Evolutionary conservation across 768 basidiomycete species (phyloP).

Genomic region (Xerocomellus intermedius): DNA sequence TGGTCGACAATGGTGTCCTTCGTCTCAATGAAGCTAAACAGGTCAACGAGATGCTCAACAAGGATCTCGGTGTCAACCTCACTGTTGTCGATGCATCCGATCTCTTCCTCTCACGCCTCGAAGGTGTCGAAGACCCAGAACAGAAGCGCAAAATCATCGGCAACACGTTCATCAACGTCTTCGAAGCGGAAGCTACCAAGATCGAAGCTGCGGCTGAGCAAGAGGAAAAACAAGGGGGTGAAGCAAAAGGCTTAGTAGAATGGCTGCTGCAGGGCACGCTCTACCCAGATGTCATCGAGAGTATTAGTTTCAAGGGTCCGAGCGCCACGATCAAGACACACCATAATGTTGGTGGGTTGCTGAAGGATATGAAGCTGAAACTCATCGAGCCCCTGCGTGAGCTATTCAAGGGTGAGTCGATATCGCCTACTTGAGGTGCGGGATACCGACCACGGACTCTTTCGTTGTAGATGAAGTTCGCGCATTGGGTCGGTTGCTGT

Average conservation of each 20-base stretch:
- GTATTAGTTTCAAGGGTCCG: slow-evolving; percentile 98
- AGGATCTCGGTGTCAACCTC: slow-evolving; percentile 92
- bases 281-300: slow-evolving; percentile 99
- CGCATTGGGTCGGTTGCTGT: slow-evolving; percentile 83
- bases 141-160: slow-evolving; percentile 97
- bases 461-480: slow-evolving; percentile 83
- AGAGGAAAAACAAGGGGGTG: slow-evolving; percentile 65
- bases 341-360: slow-evolving; percentile 95
- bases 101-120: slow-evolving; percentile 84
- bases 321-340: slow-evolving; percentile 99
- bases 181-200: slow-evolving; percentile 90
- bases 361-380: slow-evolving; percentile 98
- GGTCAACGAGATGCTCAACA: slow-evolving; percentile 90
- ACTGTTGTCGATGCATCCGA: slow-evolving; percentile 96
- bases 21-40: slow-evolving; percentile 88
- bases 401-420: slow-evolving; percentile 86
- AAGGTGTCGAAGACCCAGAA: slow-evolving; percentile 93
- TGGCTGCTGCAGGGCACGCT: slow-evolving; percentile 97
- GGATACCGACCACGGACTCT: background rate
- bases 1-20: slow-evolving; percentile 99
- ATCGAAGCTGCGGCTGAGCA: slow-evolving; percentile 80
- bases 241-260: slow-evolving; percentile 87
- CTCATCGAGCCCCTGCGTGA: slow-evolving; percentile 96
- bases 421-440: background rate
- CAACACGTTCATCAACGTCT: slow-evolving; percentile 97